A percentile compares a stretch with the other conserved stretches of the same genome.
Conservation (phyloP, 2,329 filamentous ascomycete genomes). For the Sclerotinia minor region DNA sequence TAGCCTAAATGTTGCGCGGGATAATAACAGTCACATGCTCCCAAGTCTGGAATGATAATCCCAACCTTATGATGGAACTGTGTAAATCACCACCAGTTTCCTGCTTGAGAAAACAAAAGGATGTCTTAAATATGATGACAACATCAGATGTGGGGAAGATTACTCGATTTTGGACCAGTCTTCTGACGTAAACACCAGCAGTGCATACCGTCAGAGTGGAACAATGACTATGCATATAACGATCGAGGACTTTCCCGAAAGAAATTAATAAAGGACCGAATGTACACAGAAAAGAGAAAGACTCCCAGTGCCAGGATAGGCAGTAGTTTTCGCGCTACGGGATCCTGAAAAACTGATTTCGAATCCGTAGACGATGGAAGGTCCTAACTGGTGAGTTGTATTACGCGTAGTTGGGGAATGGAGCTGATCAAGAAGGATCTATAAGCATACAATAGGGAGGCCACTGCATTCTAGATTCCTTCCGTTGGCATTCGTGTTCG, state of each 20-base stretch:
- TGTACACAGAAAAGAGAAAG: background rate
- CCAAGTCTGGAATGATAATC: background rate
- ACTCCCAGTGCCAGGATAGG: background rate
- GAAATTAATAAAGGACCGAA: conserved; percentile 8
- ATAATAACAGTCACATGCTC: conserved; percentile 5
- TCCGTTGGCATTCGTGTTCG: background rate
- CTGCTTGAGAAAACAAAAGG: background rate
- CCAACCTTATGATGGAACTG: background rate
- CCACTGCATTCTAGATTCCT: background rate
- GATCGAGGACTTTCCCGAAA: background rate
- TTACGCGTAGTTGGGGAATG: background rate
- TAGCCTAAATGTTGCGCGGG: conserved; percentile 13
- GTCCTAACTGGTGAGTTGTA: background rate
- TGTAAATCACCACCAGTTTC: background rate
- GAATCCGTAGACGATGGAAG: background rate
- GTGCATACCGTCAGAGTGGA: background rate
- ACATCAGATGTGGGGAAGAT: conserved; percentile 7
- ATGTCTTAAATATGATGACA: background rate
- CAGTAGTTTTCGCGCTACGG: too few species aligned
- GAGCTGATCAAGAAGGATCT: background rate
- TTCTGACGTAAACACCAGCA: conserved; percentile 17
- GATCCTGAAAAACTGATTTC: background rate
- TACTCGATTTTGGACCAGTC: background rate
- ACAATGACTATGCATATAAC: background rate
- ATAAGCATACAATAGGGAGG: background rate